Conservation (phyloP, 352 stramenopile species). For the Pythium scleroteichum region DNA sequence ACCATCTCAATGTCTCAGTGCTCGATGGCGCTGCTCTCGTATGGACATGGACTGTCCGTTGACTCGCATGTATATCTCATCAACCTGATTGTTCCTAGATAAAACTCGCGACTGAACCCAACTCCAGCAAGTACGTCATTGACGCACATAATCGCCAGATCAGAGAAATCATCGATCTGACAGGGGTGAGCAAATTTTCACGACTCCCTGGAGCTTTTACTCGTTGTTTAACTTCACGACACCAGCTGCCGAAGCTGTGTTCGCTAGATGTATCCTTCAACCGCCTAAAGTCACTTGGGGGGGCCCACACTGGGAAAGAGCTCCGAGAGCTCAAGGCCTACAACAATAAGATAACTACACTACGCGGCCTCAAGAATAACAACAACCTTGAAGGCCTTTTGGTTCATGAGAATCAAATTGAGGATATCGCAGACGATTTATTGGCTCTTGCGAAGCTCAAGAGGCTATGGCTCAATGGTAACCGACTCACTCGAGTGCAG, state of each 20-base stretch:
- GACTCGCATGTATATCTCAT: neutral
- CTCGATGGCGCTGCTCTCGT: slow-evolving; percentile 24
- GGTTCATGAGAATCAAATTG: slow-evolving; percentile 75
- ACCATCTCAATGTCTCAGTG: slow-evolving; percentile 15
- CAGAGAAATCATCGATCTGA: slow-evolving; percentile 60
- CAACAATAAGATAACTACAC: slow-evolving; percentile 72
- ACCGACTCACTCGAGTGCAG: slow-evolving; percentile 49
- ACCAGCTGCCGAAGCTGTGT: slow-evolving; percentile 67
- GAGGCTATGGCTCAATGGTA: slow-evolving; percentile 69
- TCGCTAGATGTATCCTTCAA: slow-evolving; percentile 85
- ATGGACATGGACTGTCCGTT: too few species aligned
- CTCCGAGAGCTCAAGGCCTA: slow-evolving; percentile 79
- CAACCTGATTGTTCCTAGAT: neutral
- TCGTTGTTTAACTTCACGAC: too few species aligned
- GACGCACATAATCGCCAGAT: slow-evolving; percentile 78
- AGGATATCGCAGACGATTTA: slow-evolving; percentile 58
- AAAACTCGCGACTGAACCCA: slow-evolving; percentile 59
- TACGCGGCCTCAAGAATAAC: slow-evolving; percentile 52
- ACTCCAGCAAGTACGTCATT: slow-evolving; percentile 80
- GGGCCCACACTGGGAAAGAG: slow-evolving; percentile 62
- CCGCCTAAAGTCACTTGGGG: slow-evolving; percentile 49
- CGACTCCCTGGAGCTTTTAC: too few species aligned
- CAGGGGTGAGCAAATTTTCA: slow-evolving; percentile 53
- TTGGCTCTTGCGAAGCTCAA: slow-evolving; percentile 68
- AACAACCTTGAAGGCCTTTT: slow-evolving; percentile 63